Evolutionary conservation across 2,329 filamentous ascomycete species (phyloP), one percentile per base, ranked within the genome.

Genomic region (Fusarium sp.): DNA sequence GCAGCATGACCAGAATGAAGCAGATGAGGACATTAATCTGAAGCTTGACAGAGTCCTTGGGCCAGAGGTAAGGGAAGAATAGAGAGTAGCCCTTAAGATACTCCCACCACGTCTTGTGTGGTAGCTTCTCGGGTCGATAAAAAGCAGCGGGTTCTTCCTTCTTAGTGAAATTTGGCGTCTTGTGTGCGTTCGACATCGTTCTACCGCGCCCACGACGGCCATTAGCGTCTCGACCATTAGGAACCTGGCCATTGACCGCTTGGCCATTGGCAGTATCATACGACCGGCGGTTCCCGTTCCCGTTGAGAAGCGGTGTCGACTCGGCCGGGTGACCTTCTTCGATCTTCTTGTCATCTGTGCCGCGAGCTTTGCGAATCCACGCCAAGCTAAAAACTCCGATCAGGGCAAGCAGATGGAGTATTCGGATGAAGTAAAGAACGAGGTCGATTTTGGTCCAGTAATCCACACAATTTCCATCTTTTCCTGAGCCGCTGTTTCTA

Each of bases 21-120:
- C 96, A 98, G 47, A 94, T 74, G 21, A 97, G 78, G 21, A 98
- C 93, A 56, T 94, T 86, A 24, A 93, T 70, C 81, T 98, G 91
- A 57, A 99, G 84, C 68, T 84, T 86, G 8, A 77, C 42, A 37
- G 93, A 90, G 76, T 95, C 95, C 74, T 90, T 92, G 1, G 96
- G 96, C 96, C 96, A 99, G 61, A 98, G 88, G 77, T 98, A 99
- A 0, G 94, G 95, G 78, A 98, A 97, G 81, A 99, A 97, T 52
- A 98, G 85, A 15, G 91, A 92, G 79, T 98, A 99, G 44, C 95
- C 94, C 68, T 91, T 90, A 64, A 98, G 84, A 78, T 99, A 99
- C 77, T 98, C 94, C 89, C 92, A 97, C 96, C 96, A 99, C 53
- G 91, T 96, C 71, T 92, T 93, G 72, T 92, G 92, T 5, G 93